phyloP scores from a whole-genome alignment of 2,329 filamentous ascomycete genomes.

The Alternaria sp. region DNA sequence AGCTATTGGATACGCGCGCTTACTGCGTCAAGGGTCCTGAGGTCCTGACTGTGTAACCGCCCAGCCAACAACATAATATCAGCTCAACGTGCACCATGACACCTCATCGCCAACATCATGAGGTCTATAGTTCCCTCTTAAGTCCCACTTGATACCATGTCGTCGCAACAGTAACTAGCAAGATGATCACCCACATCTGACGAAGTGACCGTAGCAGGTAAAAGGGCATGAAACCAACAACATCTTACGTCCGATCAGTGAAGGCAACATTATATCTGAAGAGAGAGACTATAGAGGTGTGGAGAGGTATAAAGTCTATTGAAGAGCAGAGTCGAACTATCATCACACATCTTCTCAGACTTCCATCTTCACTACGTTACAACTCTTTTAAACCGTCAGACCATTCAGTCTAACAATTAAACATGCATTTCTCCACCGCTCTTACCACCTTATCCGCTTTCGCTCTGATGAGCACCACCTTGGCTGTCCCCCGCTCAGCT shows the following conservation, averaged over 20 bases:
- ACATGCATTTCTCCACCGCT: not conserved
- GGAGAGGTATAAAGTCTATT: not conserved
- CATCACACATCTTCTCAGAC: not conserved
- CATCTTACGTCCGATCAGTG: not conserved
- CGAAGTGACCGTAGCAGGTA: not conserved
- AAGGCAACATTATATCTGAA: not conserved
- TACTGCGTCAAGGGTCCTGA: not conserved
- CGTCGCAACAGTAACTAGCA: not conserved
- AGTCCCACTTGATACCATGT: not conserved
- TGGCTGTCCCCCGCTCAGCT: no score
- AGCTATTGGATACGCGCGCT: not conserved
- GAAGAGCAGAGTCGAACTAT: no score
- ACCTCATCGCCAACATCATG: not conserved
- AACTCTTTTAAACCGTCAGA: not conserved
- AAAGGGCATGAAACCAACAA: not conserved
- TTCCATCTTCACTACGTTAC: not conserved
- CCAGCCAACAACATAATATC: not conserved
- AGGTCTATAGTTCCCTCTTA: not conserved
- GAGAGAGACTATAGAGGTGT: accelerated
- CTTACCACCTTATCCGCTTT: not conserved
- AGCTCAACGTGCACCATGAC: not conserved
- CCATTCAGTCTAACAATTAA: not conserved
- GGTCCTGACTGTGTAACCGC: not conserved
- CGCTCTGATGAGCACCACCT: not conserved
- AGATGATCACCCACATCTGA: not conserved